Evolutionary conservation across 495 filamentous ascomycete species (phyloP).

Genomic region (Haplographium delicatum): DNA sequence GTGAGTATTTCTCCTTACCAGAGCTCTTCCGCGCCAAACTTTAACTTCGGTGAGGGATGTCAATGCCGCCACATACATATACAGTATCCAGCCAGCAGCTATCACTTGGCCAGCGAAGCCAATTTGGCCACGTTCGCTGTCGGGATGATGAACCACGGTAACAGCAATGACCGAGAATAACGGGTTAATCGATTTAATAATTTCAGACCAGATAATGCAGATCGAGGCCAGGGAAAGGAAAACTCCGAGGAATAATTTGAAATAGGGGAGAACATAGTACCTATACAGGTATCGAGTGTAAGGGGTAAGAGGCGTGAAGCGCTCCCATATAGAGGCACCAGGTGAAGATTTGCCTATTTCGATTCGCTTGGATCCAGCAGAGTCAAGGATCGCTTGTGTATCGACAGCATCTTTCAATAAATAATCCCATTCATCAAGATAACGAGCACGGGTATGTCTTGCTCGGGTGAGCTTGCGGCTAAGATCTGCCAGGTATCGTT

Average conservation of each 20-base stretch:
- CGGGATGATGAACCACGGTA: constrained; percentile 75
- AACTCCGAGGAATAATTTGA: constrained; percentile 54
- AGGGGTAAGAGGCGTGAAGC: constrained; percentile 64
- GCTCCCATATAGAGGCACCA: constrained; percentile 47
- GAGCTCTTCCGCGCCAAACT: constrained; percentile 88
- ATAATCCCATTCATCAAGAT: constrained; percentile 78
- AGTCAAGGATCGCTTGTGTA: constrained; percentile 79
- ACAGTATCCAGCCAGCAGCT: constrained; percentile 82
- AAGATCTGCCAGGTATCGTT: constrained; percentile 85
- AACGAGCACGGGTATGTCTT: constrained; percentile 75
- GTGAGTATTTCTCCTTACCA: constrained; percentile 87
- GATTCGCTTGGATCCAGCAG: constrained; percentile 71
- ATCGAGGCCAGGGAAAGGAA: constrained; percentile 69
- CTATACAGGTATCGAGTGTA: constrained; percentile 78
- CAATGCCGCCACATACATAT: constrained; percentile 85
- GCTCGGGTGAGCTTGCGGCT: constrained; percentile 75
- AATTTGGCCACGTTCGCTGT: constrained; percentile 58
- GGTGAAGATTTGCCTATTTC: constrained; percentile 61
- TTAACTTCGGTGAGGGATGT: constrained; percentile 83
- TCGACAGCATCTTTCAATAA: constrained; percentile 66
- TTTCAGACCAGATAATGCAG: constrained; percentile 86
- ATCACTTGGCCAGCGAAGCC: constrained; percentile 80
- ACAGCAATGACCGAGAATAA: constrained; percentile 76
- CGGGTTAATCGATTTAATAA: constrained; percentile 71
- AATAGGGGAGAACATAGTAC: constrained; percentile 59